Conservation (phyloP, 306 rosid genomes). For the Gleditsia sinensis region DNA sequence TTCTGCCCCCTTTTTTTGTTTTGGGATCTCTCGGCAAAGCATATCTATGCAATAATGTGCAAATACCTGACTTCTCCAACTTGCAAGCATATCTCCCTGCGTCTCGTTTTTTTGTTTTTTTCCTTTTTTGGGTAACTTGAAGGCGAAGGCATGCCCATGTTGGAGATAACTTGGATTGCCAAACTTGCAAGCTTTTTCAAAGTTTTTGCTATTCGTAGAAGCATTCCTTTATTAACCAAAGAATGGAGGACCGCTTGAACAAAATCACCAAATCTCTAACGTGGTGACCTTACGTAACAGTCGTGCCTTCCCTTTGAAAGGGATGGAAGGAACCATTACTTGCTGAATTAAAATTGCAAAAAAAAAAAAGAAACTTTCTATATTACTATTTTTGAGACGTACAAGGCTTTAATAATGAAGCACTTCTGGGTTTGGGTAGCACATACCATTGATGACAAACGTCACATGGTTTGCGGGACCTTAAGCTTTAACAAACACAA, state of each 20-base stretch:
- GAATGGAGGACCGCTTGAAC: background rate
- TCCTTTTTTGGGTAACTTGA: too few species aligned
- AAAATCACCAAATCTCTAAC: too few species aligned
- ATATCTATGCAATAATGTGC: conserved; percentile 10
- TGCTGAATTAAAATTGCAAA: background rate
- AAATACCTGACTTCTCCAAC: conserved; percentile 35
- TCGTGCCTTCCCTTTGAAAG: conserved; percentile 5
- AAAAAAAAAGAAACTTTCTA: background rate
- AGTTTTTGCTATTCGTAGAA: background rate
- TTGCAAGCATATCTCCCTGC: conserved; percentile 30
- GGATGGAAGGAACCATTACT: conserved; percentile 24
- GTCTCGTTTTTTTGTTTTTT: background rate
- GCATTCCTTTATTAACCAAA: background rate
- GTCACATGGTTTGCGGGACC: too few species aligned
- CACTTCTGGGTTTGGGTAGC: too few species aligned
- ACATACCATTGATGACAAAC: too few species aligned
- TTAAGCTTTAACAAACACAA: too few species aligned
- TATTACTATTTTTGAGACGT: background rate
- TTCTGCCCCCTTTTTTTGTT: background rate
- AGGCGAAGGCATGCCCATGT: conserved; percentile 11
- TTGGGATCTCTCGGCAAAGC: conserved; percentile 27
- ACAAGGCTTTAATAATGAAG: background rate
- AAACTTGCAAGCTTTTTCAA: background rate
- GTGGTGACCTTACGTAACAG: conserved; percentile 28
- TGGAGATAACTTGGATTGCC: background rate